Conservation (phyloP, 768 basidiomycete species). For the Tephrocybe rancida region DNA sequence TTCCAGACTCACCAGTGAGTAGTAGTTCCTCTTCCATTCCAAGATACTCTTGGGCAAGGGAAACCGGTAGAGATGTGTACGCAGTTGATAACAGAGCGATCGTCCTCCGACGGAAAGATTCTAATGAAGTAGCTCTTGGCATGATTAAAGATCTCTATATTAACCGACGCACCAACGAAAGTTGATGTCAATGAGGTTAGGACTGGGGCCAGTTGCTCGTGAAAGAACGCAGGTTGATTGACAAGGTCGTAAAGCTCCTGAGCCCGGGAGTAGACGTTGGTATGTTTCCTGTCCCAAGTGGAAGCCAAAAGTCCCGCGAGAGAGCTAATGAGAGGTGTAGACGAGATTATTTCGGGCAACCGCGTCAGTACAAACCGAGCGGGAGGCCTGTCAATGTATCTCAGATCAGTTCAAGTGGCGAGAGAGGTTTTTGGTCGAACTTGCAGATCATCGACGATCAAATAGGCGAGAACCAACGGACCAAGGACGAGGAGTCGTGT, state of each 20-base stretch:
- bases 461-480: conserved; percentile 66
- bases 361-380: conserved; percentile 61
- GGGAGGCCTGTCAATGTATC: conserved; percentile 48
- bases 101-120: conserved; percentile 58
- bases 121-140: conserved; percentile 32
- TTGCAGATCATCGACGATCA: conserved; percentile 66
- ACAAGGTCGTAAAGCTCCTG: conserved; percentile 41
- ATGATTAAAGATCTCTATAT: background rate
- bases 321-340: conserved; percentile 46
- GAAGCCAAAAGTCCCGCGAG: conserved; percentile 51
- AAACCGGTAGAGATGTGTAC: conserved; percentile 62
- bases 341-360: conserved; percentile 48
- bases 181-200: conserved; percentile 43
- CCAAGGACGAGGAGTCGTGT: conserved; percentile 54
- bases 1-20: conserved; percentile 32
- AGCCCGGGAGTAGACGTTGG: conserved; percentile 54
- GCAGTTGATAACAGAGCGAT: conserved; percentile 59
- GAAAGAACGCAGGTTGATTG: conserved; percentile 44
- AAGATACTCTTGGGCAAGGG: conserved; percentile 59
- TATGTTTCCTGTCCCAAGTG: conserved; percentile 56
- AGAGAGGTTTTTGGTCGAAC: conserved; percentile 19
- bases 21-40: conserved; percentile 45
- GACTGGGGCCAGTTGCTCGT: conserved; percentile 46
- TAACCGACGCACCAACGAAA: conserved; percentile 53
- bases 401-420: background rate